Evolutionary conservation across 805 yeast genomes (phyloP).

Genomic region (Nakazawaea peltata): DNA sequence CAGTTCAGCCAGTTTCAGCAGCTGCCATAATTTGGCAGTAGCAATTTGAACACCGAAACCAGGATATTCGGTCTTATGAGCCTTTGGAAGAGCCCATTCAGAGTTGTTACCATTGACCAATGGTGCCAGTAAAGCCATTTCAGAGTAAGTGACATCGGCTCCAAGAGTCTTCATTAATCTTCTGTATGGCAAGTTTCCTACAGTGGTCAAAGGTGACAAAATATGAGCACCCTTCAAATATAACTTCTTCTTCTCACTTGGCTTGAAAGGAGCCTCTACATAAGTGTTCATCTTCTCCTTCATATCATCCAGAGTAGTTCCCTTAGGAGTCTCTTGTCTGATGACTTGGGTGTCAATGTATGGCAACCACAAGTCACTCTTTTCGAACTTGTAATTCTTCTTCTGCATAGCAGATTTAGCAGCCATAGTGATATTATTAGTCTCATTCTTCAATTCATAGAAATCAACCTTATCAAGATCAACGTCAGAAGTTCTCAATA

Average conservation of each 20-base stretch:
- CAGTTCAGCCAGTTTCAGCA: conserved; percentile 85
- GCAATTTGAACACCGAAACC: conserved; percentile 95
- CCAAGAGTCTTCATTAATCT: conserved; percentile 86
- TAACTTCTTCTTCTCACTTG: conserved; percentile 74
- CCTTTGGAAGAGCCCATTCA: conserved; percentile 97
- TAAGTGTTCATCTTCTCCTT: conserved; percentile 40
- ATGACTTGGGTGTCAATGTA: conserved; percentile 57
- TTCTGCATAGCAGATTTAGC: conserved; percentile 44
- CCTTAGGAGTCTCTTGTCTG: conserved; percentile 19
- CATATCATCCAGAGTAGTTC: conserved; percentile 15
- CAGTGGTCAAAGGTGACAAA: conserved; percentile 93
- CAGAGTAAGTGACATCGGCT: conserved; percentile 89
- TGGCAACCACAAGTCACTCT: conserved; percentile 49
- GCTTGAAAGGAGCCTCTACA: conserved; percentile 67
- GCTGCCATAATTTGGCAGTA: conserved; percentile 87
- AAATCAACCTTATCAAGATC: conserved; percentile 27
- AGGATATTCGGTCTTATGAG: conserved; percentile 73
- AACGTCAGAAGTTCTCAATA: conserved; percentile 21
- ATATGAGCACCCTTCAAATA: conserved; percentile 70
- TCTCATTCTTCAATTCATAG: conserved; percentile 37
- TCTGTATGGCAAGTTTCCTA: conserved; percentile 93
- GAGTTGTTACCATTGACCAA: conserved; percentile 83
- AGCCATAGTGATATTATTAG: conserved; percentile 50
- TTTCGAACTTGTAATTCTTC: conserved; percentile 50
- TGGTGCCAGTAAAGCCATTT: conserved; percentile 89